These are phyloP conservation scores for Microthyrium microscopicum DNA, from an alignment of 2,329 filamentous ascomycete species.

Conservation along the genomic window DNA sequence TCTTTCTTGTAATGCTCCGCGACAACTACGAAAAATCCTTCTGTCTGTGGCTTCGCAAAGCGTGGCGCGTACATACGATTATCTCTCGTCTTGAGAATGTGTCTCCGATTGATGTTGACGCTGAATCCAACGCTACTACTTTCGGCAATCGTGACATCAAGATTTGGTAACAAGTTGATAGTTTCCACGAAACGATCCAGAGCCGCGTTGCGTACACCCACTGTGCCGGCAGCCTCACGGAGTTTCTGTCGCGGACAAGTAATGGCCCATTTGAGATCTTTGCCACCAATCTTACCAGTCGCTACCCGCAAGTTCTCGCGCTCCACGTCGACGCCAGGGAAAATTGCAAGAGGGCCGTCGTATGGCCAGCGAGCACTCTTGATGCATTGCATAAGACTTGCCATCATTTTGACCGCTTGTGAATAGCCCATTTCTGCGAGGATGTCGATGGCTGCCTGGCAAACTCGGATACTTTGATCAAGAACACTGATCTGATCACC, in stretches of 20 bases:
- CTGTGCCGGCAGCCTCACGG: conserved; percentile 26
- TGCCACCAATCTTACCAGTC: conserved; percentile 19
- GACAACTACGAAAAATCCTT: conserved; percentile 80
- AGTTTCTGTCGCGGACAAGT: conserved; percentile 12
- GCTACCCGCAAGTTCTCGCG: conserved; percentile 26
- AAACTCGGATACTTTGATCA: conserved; percentile 91
- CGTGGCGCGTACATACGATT: conserved; percentile 67
- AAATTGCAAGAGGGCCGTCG: conserved; percentile 60
- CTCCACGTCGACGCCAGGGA: conserved; percentile 50
- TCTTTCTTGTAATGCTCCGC: conserved; percentile 53
- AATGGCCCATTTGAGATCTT: conserved; percentile 23
- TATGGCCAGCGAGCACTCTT: conserved; percentile 86
- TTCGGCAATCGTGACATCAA: conserved; percentile 44
- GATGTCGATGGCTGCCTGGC: conserved; percentile 88
- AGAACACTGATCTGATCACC: conserved; percentile 79
- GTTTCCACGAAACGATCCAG: conserved; percentile 40
- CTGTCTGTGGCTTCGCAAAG: conserved; percentile 87
- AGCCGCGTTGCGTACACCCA: conserved; percentile 32
- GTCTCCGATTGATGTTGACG: conserved; percentile 48
- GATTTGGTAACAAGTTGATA: conserved; percentile 48
- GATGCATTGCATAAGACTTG: conserved; percentile 74
- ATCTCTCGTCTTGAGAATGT: conserved; percentile 25
- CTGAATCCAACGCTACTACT: conserved; percentile 47
- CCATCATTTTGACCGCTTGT: conserved; percentile 64
- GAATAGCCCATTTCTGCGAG: conserved; percentile 76